Evolutionary conservation across 1,139 yeast genomes (phyloP), one percentile per base, ranked within the genome.

Genomic region (Blastobotrys malaysiensis): DNA sequence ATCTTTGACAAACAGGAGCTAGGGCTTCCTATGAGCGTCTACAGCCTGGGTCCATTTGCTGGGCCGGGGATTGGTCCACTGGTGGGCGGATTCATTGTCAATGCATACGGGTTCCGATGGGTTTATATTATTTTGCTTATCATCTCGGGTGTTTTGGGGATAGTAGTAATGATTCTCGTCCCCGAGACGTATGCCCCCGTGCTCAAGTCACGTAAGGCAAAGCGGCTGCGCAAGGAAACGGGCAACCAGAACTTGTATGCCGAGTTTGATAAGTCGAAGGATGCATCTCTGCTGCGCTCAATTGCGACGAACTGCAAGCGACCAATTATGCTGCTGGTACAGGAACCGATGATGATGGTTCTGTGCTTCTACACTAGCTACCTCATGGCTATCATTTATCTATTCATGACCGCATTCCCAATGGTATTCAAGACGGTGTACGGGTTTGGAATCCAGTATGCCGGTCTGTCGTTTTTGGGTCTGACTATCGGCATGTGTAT

Each of bases 61-160:
- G 95, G 93, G 1, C 95, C 95, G 0, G 80, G 84, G 1, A 59
- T 86, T 16, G 95, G 93, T 0, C 93, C 90, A 2, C 63, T 86
- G 9, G 77, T 84, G 5, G 81, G 86, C 45, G 91, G 89, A 1
- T 84, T 85, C 57, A 77, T 87, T 55, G 77, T 79, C 54, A 77
- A 76, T 3, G 71, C 74, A 55, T 73, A 78, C 53, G 73, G 76
- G 51, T 86, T 69, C 75, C 79, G 77, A 73, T 80, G 79, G 91
- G 80, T 72, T 68, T 80, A 81, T 50, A 80, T 86, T 75, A 82
- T 83, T 13, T 76, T 84, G 61, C 72, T 85, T 71, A 87, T 88
- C 2, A 82, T 84, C 68, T 81, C 86, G 9, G 86, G 81, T 13
- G 81, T 77, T 0, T 74, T 81, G 77, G 76, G 84, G 69, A 67